A percentile compares a stretch with the other conserved stretches of the same genome.
Conservation (phyloP, 2,329 filamentous ascomycete genomes). For the Cephalotrichum gorgonifer region DNA sequence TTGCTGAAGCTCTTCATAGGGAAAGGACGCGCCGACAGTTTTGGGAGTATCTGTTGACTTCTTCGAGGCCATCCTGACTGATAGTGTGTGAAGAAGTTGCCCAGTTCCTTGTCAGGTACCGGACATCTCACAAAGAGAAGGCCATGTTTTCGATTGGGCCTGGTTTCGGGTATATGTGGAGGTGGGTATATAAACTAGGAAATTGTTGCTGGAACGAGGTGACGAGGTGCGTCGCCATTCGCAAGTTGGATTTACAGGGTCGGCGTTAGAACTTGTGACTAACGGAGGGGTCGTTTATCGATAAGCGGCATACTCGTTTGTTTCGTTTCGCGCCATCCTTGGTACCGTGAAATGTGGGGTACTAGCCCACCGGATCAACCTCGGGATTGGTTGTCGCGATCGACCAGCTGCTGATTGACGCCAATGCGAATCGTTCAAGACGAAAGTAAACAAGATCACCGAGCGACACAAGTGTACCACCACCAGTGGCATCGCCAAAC, state of each 20-base stretch:
- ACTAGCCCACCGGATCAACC: neutral
- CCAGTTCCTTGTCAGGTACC: conserved; percentile 2
- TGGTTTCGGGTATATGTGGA: neutral
- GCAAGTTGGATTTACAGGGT: neutral
- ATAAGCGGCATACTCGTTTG: too few species aligned
- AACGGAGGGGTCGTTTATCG: neutral
- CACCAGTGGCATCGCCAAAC: neutral
- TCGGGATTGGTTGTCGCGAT: neutral
- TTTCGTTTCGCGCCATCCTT: too few species aligned
- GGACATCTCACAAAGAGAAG: conserved; percentile 6
- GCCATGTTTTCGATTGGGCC: neutral
- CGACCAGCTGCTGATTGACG: neutral
- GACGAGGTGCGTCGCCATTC: neutral
- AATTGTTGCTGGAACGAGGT: neutral
- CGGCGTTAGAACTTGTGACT: neutral
- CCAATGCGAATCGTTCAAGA: neutral
- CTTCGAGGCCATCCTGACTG: conserved; percentile 40
- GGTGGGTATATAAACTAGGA: neutral
- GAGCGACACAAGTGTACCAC: neutral
- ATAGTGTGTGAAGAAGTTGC: neutral
- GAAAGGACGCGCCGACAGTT: conserved; percentile 38
- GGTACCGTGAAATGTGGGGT: too few species aligned
- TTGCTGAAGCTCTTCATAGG: conserved; percentile 74
- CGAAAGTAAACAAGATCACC: neutral
- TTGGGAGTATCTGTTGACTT: conserved; percentile 30